Conservation (phyloP, 805 yeast genomes). For the Candida koratica region DNA sequence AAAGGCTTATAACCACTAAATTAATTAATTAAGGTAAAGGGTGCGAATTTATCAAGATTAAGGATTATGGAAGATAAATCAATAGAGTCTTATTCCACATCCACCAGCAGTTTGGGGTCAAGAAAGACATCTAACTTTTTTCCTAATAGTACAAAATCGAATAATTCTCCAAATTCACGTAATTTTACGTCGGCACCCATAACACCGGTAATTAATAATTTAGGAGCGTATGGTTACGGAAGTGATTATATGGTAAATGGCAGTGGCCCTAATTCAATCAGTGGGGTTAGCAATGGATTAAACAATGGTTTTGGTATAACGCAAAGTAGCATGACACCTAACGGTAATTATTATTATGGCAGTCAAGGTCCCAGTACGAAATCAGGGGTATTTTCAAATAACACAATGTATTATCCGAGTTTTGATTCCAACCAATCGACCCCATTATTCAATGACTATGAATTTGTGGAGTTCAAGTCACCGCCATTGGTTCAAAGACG, state of each 20-base stretch:
- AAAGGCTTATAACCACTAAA: no score
- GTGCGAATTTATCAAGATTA: constrained; percentile 5
- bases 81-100: constrained; percentile 11
- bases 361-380: not conserved
- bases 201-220: constrained; percentile 13
- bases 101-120: constrained; percentile 10
- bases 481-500: constrained; percentile 3
- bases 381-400: not conserved
- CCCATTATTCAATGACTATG: constrained; percentile 15
- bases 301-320: constrained; percentile 1
- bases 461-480: constrained; percentile 10
- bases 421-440: constrained; percentile 11
- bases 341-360: not conserved
- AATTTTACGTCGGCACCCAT: constrained; percentile 15
- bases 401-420: not conserved
- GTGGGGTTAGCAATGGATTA: not conserved
- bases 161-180: constrained; percentile 8
- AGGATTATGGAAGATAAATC: constrained; percentile 13
- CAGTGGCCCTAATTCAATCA: not conserved
- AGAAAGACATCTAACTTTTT: constrained; percentile 16
- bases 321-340: not conserved
- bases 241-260: not conserved
- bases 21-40: no score
- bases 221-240: constrained; percentile 3
- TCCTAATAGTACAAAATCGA: constrained; percentile 7